Conservation (phyloP, 768 basidiomycete species). For the Lactifluus hygrophoroides region DNA sequence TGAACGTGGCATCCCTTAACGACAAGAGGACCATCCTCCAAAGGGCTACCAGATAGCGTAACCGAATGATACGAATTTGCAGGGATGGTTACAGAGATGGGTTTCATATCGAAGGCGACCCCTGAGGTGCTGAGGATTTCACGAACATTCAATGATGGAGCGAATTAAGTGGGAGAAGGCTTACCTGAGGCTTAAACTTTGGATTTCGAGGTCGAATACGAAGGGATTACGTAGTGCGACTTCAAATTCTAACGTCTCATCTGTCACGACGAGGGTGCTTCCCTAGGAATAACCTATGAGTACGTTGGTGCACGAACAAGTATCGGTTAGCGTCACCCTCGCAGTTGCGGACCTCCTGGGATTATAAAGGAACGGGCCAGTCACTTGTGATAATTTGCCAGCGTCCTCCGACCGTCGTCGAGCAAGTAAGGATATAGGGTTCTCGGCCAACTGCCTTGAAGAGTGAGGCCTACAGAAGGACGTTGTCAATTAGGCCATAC, state of each 20-base stretch:
- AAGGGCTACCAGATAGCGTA: slow-evolving; percentile 57
- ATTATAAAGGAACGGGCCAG: slow-evolving; percentile 88
- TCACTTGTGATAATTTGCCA: slow-evolving; percentile 40
- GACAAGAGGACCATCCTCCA: slow-evolving; percentile 53
- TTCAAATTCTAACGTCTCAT: slow-evolving; percentile 74
- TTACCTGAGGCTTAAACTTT: slow-evolving; percentile 75
- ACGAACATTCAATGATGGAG: not conserved
- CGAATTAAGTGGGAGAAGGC: slow-evolving; percentile 2
- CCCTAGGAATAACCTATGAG: slow-evolving; percentile 30
- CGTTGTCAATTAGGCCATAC: not conserved
- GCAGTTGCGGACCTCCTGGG: slow-evolving; percentile 56
- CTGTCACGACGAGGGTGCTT: slow-evolving; percentile 65
- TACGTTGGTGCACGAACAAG: not conserved
- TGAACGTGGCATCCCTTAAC: slow-evolving; percentile 77
- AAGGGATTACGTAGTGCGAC: slow-evolving; percentile 87
- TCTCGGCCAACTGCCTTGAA: slow-evolving; percentile 66
- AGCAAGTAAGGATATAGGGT: slow-evolving; percentile 48
- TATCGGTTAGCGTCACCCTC: slow-evolving; percentile 37
- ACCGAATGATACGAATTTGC: slow-evolving; percentile 69
- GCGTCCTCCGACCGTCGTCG: slow-evolving; percentile 30
- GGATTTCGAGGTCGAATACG: slow-evolving; percentile 84
- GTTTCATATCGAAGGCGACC: slow-evolving; percentile 57
- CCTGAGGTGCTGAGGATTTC: slow-evolving; percentile 62
- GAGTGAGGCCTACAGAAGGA: slow-evolving; percentile 48
- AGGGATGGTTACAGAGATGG: slow-evolving; percentile 58